Evolutionary conservation across 2,329 filamentous ascomycete genomes (phyloP).

Genomic region (Proliferodiscus dingleyae): DNA sequence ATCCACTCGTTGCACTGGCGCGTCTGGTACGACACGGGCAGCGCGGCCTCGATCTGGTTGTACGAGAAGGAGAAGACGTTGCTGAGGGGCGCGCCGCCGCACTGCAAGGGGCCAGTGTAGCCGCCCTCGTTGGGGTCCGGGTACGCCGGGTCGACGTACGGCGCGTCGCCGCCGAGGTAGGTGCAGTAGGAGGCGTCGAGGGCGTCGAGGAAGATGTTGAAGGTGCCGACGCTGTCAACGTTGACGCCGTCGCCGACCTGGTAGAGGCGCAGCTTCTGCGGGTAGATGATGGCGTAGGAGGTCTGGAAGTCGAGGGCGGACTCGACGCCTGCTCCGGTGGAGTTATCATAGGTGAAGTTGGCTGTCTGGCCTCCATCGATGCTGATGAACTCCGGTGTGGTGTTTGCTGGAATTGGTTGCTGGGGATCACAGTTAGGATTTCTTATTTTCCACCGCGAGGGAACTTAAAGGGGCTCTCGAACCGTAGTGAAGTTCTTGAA

Average conservation of each 20-base stretch:
- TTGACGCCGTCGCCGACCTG: conserved; percentile 34
- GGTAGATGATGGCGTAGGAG: conserved; percentile 43
- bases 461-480: too few species aligned
- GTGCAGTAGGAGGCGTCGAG: conserved; percentile 40
- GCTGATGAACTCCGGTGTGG: conserved; percentile 30
- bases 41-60: conserved; percentile 36
- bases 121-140: conserved; percentile 35
- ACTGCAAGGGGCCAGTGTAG: conserved; percentile 28
- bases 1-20: conserved; percentile 57
- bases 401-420: conserved; percentile 37
- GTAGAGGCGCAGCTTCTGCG: conserved; percentile 43
- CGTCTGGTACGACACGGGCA: conserved; percentile 54
- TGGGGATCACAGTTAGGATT: too few species aligned
- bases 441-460: too few species aligned
- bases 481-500: conserved; percentile 41
- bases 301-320: conserved; percentile 31
- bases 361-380: conserved; percentile 31
- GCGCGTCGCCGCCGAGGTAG: conserved; percentile 37
- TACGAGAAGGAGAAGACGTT: conserved; percentile 31
- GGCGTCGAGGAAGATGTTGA: conserved; percentile 28
- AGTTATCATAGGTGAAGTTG: conserved; percentile 25
- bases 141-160: conserved; percentile 38
- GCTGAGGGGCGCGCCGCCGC: conserved; percentile 40
- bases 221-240: conserved; percentile 10
- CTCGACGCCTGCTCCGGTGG: conserved; percentile 34